Percentiles rank a stretch among this genome's conserved stretches.
These are phyloP conservation scores for Gelatoporia subvermispora DNA, from an alignment of 768 basidiomycete species.

Conservation along the genomic window DNA sequence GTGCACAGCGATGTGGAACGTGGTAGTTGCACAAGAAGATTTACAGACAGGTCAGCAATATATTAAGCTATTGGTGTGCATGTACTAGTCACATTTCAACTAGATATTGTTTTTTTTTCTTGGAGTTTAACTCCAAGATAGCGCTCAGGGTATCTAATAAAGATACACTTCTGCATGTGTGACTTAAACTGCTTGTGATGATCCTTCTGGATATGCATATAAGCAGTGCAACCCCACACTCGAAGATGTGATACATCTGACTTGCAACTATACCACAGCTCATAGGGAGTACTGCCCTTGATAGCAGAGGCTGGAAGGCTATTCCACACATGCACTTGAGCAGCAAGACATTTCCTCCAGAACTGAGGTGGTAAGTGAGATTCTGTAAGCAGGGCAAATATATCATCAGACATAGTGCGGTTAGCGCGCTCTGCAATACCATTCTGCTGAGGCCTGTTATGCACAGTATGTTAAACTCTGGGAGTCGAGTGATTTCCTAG, in stretches of 20 bases:
- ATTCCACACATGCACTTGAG: constrained; percentile 20
- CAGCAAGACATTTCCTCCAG: constrained; percentile 10
- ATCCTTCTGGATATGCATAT: constrained; percentile 32
- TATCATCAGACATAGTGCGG: too few species aligned
- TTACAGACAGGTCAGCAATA: too few species aligned
- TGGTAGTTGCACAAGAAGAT: too few species aligned
- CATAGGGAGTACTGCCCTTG: constrained; percentile 20
- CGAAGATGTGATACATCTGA: constrained; percentile 29
- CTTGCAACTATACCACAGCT: constrained; percentile 15
- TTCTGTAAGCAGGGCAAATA: constrained; percentile 27
- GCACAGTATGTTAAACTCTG: too few species aligned
- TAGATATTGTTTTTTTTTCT: too few species aligned
- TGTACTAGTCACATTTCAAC: too few species aligned
- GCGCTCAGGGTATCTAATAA: constrained; percentile 31
- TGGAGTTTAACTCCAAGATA: too few species aligned
- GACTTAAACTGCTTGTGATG: constrained; percentile 18
- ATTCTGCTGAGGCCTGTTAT: too few species aligned
- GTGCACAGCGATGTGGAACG: too few species aligned
- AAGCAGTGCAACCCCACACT: constrained; percentile 34
- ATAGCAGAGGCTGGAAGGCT: constrained; percentile 15
- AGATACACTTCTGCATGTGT: constrained; percentile 27
- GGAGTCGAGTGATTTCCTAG: too few species aligned
- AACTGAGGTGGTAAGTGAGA: constrained; percentile 3
- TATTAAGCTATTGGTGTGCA: too few species aligned
- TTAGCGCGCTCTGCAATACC: too few species aligned